These are phyloP conservation scores for Melianthus villosus DNA, from an alignment of 441 rosid species.

Conservation along the genomic window DNA sequence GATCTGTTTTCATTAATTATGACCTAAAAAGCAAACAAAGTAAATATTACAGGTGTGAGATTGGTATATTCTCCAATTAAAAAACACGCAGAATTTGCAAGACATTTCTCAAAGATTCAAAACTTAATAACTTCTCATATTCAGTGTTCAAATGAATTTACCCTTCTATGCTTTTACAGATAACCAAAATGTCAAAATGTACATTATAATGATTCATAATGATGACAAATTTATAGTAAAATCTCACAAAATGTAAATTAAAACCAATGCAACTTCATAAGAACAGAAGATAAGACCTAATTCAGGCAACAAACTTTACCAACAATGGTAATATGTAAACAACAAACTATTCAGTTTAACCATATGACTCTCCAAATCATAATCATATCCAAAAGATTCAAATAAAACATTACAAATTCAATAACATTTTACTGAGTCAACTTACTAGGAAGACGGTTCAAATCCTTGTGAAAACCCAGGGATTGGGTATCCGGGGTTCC, in stretches of 20 bases:
- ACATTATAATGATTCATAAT: background rate
- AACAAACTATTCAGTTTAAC: background rate
- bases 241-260: background rate
- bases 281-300: no score
- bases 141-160: no score
- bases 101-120: no score
- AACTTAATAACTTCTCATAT: no score
- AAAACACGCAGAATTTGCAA: no score
- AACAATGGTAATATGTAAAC: no score
- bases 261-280: conserved; percentile 3
- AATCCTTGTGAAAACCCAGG: conserved; percentile 43
- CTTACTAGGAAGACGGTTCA: conserved; percentile 72
- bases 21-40: no score
- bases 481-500: conserved; percentile 20
- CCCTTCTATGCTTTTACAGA: no score
- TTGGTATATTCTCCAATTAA: no score
- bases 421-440: conserved; percentile 8
- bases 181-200: conserved; percentile 1
- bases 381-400: background rate
- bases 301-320: no score
- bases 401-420: background rate
- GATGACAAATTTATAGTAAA: background rate
- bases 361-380: conserved; percentile 14
- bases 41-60: no score
- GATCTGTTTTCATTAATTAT: no score